A percentile compares a stretch with the other conserved stretches of the same genome.
Evolutionary conservation across 2,329 filamentous ascomycete genomes (phyloP).

Genomic region (Neofusicoccum parvum): DNA sequence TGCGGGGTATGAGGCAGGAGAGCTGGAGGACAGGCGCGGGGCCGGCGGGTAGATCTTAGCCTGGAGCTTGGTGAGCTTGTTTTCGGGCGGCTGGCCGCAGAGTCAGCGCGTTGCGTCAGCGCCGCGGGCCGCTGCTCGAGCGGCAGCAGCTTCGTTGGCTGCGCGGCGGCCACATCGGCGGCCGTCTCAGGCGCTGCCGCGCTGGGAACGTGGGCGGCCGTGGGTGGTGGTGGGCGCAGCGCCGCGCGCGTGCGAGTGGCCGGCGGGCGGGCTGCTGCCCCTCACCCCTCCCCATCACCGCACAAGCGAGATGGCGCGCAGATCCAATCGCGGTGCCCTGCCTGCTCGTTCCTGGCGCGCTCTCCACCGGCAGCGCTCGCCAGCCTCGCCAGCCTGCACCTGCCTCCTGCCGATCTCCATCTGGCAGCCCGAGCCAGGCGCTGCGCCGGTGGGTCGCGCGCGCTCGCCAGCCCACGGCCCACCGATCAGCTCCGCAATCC

Average conservation of each 20-base stretch:
- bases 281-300: background rate
- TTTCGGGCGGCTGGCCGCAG: background rate
- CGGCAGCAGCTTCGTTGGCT: background rate
- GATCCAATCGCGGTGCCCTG: conserved; percentile 11
- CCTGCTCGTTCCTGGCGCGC: background rate
- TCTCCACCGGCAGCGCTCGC: background rate
- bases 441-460: background rate
- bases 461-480: background rate
- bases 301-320: conserved; percentile 8
- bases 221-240: background rate
- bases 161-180: background rate
- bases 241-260: conserved; percentile 8
- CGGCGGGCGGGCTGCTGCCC: background rate
- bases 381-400: background rate
- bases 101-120: conserved; percentile 4
- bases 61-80: conserved; percentile 22
- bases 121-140: background rate
- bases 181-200: too few species aligned
- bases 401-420: conserved; percentile 13
- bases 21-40: background rate
- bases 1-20: conserved; percentile 3
- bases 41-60: conserved; percentile 16
- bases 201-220: background rate
- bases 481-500: background rate
- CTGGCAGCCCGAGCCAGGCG: background rate